Evolutionary conservation across 129 eudicot species (phyloP).

Genomic region (Smallanthus sonchifolius): DNA sequence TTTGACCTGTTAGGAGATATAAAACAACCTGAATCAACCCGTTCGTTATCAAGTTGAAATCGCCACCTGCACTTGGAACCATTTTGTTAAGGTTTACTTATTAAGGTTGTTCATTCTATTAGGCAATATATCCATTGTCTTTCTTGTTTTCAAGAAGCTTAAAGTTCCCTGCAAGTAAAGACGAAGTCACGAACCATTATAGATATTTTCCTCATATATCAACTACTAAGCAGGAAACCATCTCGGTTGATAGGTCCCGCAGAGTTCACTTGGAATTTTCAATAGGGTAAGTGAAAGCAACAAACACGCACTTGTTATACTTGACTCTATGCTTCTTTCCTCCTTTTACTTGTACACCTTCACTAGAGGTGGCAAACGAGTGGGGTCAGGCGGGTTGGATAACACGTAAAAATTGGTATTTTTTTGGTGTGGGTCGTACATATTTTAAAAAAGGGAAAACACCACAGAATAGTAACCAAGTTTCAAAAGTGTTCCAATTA

Average conservation of each 20-base stretch:
- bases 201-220: conserved; percentile 57
- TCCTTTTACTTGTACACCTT: background rate
- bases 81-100: background rate
- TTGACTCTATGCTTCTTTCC: background rate
- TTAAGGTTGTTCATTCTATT: conserved; percentile 23
- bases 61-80: background rate
- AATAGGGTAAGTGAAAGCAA: conserved; percentile 52
- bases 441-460: too few relatives aligned
- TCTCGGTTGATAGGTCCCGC: conserved; percentile 46
- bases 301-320: background rate
- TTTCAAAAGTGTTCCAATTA: too few relatives aligned
- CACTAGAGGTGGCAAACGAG: background rate
- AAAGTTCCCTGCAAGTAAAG: conserved; percentile 65
- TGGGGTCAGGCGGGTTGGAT: background rate
- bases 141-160: conserved; percentile 74
- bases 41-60: background rate
- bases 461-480: too few relatives aligned
- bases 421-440: background rate
- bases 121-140: conserved; percentile 78
- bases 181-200: conserved; percentile 49
- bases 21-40: background rate
- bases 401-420: background rate
- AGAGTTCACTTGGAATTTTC: conserved; percentile 73
- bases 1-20: background rate
- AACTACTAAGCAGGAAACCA: conserved; percentile 35